Evolutionary conservation across 768 basidiomycete genomes (phyloP).

Genomic region (Pleurotus citrinopileatus): DNA sequence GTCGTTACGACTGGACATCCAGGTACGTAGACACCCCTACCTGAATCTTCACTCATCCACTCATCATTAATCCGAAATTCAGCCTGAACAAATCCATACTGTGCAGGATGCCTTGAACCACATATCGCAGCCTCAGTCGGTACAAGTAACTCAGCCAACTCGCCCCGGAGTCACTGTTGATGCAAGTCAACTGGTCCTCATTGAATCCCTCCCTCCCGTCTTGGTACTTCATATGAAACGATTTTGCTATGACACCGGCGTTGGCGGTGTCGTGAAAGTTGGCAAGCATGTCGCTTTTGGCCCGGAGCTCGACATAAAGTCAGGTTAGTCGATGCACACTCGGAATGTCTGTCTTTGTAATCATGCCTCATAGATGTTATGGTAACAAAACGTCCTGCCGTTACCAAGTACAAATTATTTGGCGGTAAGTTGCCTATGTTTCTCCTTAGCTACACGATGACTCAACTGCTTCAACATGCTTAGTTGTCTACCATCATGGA

Average conservation of each 20-base stretch:
- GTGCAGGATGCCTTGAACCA: conserved; percentile 81
- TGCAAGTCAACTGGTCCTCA: conserved; percentile 58
- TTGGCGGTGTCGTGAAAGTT: conserved; percentile 81
- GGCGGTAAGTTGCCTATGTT: conserved; percentile 52
- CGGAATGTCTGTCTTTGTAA: too few species aligned
- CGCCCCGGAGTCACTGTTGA: conserved; percentile 62
- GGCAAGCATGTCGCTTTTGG: conserved; percentile 79
- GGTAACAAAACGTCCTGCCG: conserved; percentile 42
- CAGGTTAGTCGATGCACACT: too few species aligned
- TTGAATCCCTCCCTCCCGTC: conserved; percentile 82
- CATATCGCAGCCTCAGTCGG: conserved; percentile 75
- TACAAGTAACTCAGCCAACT: conserved; percentile 66
- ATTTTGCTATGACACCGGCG: conserved; percentile 79
- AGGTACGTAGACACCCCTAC: conserved; percentile 41
- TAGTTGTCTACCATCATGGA: conserved; percentile 93
- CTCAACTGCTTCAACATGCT: background rate
- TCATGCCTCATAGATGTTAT: conserved; percentile 48
- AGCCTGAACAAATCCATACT: conserved; percentile 72
- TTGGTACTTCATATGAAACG: conserved; percentile 89
- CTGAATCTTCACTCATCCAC: background rate
- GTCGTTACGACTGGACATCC: conserved; percentile 85
- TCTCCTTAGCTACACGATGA: background rate
- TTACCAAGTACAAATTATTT: conserved; percentile 74
- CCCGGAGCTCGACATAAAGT: conserved; percentile 72
- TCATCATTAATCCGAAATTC: conserved; percentile 5